These are phyloP conservation scores for Elongisporangium prolatum DNA, from an alignment of 352 stramenopile species.

Conservation along the genomic window DNA sequence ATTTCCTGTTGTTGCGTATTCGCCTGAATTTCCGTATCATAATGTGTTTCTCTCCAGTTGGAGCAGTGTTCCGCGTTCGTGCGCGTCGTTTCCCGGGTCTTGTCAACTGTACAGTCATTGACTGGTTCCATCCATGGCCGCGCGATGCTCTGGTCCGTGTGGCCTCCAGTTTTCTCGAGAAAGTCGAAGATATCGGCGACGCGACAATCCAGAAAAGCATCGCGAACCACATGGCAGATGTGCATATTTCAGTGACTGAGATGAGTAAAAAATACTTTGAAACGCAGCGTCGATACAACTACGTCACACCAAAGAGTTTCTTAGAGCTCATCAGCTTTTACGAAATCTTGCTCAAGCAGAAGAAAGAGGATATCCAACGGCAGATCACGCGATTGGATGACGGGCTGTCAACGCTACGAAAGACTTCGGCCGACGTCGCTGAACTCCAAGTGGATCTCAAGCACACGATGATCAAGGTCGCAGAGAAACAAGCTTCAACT, in stretches of 20 bases:
- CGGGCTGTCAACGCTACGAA: constrained; percentile 93
- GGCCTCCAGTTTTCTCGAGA: constrained; percentile 93
- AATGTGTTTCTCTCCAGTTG: constrained; percentile 97
- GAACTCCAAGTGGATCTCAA: constrained; percentile 95
- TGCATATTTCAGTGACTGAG: constrained; percentile 96
- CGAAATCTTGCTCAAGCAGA: constrained; percentile 94
- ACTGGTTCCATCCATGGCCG: constrained; percentile 98
- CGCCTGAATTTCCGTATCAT: constrained; percentile 95
- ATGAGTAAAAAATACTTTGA: constrained; percentile 95
- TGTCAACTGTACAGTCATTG: constrained; percentile 97
- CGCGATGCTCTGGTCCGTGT: constrained; percentile 96
- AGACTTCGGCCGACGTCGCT: constrained; percentile 95
- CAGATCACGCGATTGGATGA: constrained; percentile 97
- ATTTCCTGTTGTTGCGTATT: constrained; percentile 95
- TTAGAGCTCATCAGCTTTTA: constrained; percentile 98
- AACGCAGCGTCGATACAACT: constrained; percentile 96
- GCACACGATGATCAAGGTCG: constrained; percentile 94
- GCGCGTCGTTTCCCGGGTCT: constrained; percentile 95
- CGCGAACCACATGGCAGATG: constrained; percentile 96
- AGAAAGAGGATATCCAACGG: constrained; percentile 92
- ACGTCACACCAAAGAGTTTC: constrained; percentile 98
- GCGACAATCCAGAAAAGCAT: constrained; percentile 85
- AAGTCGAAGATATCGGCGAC: constrained; percentile 91
- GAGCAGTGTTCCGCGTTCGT: constrained; percentile 94
- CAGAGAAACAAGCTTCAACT: constrained; percentile 94